These are phyloP conservation scores for Recurvomyces mirabilis DNA, from an alignment of 495 filamentous ascomycete genomes.

Conservation along the genomic window DNA sequence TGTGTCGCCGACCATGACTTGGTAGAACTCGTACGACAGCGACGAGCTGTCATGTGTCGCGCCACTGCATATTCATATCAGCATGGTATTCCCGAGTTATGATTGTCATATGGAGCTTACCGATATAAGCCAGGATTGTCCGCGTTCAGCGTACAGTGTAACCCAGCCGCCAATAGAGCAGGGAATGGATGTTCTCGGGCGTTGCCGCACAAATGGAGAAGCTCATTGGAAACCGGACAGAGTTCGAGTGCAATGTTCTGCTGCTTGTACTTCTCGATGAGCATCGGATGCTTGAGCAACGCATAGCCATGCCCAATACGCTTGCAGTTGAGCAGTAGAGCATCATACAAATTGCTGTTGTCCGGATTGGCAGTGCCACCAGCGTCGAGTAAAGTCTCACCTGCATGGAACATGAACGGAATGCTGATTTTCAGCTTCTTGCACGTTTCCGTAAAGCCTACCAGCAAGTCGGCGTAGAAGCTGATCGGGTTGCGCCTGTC, in stretches of 20 bases:
- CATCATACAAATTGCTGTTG: constrained; percentile 33
- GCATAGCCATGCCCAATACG: constrained; percentile 33
- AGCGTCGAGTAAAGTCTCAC: constrained; percentile 32
- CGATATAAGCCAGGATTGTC: constrained; percentile 34
- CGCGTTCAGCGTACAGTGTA: constrained; percentile 32
- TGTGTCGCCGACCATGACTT: constrained; percentile 32
- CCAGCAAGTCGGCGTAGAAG: constrained; percentile 28
- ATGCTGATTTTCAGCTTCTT: constrained; percentile 24
- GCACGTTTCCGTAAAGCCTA: constrained; percentile 27
- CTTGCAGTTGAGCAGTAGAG: constrained; percentile 26
- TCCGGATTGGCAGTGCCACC: constrained; percentile 28
- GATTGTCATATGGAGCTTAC: no score
- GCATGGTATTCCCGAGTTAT: no score
- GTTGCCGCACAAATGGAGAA: constrained; percentile 33
- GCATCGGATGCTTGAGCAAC: constrained; percentile 28
- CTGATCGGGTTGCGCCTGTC: constrained; percentile 30
- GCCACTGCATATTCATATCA: constrained; percentile 10
- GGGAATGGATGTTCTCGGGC: constrained; percentile 32
- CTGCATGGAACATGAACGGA: constrained; percentile 34
- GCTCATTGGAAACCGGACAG: constrained; percentile 33
- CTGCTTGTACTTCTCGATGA: constrained; percentile 30
- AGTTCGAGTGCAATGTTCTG: constrained; percentile 31
- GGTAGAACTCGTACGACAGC: constrained; percentile 33
- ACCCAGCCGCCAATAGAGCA: constrained; percentile 27
- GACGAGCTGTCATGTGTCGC: constrained; percentile 23